Conservation (phyloP, 306 rosid genomes). For the Dryas alaskensis region DNA sequence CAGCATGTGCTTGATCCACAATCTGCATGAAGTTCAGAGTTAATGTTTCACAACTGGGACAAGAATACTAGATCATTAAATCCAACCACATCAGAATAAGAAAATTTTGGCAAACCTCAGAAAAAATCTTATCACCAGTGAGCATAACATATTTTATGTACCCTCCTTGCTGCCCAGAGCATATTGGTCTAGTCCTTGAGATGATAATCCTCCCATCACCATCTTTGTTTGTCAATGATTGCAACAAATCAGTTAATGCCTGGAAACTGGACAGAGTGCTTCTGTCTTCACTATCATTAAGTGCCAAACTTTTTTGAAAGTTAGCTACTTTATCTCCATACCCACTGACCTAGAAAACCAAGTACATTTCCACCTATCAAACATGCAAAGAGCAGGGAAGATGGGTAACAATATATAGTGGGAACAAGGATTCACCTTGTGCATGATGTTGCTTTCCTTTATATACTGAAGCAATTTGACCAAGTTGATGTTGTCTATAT, state of each 20-base stretch:
- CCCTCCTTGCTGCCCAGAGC: slow-evolving; percentile 50
- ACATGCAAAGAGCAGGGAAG: slow-evolving; percentile 16
- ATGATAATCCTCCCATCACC: slow-evolving; percentile 85
- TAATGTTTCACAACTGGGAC: slow-evolving; percentile 21
- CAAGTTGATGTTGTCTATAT: slow-evolving; percentile 85
- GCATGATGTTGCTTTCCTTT: slow-evolving; percentile 89
- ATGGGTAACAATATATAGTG: slow-evolving; percentile 12
- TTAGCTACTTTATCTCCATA: slow-evolving; percentile 68
- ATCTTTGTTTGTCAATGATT: slow-evolving; percentile 67
- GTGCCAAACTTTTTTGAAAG: slow-evolving; percentile 35
- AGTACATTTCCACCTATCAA: slow-evolving; percentile 25
- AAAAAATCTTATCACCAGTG: slow-evolving; percentile 83
- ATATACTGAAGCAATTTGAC: slow-evolving; percentile 73
- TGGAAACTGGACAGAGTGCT: slow-evolving; percentile 78
- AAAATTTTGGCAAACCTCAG: slow-evolving; percentile 59
- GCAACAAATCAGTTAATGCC: slow-evolving; percentile 66
- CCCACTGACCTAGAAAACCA: slow-evolving; percentile 60
- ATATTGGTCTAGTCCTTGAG: slow-evolving; percentile 49
- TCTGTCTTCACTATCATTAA: slow-evolving; percentile 45
- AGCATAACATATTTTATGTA: slow-evolving; percentile 89
- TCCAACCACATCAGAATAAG: slow-evolving; percentile 20
- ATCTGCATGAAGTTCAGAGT: slow-evolving; percentile 51
- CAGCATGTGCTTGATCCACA: slow-evolving; percentile 83
- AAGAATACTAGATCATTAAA: slow-evolving; percentile 18
- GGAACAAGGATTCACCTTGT: slow-evolving; percentile 64